Conservation (phyloP, 1,139 yeast species). For the Yamadazyma kanchanaburiensis region DNA sequence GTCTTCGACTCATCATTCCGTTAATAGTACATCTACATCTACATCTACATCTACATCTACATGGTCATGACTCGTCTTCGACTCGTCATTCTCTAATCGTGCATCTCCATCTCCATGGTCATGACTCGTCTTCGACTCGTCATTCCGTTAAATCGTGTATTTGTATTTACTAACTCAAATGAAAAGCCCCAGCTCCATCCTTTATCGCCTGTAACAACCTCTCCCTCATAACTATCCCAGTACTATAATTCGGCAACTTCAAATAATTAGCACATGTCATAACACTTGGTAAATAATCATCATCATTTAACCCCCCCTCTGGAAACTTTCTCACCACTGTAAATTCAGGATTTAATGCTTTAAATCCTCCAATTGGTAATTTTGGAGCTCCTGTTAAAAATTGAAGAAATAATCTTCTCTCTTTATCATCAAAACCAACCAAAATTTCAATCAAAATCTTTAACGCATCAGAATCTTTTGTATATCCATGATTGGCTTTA, state of each 20-base stretch:
- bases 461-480: constrained; percentile 65
- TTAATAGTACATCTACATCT: too few relatives aligned
- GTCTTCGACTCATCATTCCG: too few relatives aligned
- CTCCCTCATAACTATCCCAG: constrained; percentile 53
- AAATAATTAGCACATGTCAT: constrained; percentile 98
- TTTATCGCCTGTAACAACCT: constrained; percentile 67
- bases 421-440: constrained; percentile 45
- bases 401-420: constrained; percentile 74
- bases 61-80: too few relatives aligned
- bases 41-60: too few relatives aligned
- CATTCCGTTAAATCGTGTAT: too few relatives aligned
- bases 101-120: too few relatives aligned
- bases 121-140: too few relatives aligned
- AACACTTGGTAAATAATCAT: constrained; percentile 90
- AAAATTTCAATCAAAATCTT: constrained; percentile 58
- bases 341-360: constrained; percentile 72
- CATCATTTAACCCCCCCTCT: constrained; percentile 65
- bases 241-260: constrained; percentile 80
- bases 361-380: constrained; percentile 92
- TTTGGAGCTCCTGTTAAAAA: constrained; percentile 93
- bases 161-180: constrained; percentile 63
- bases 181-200: constrained; percentile 90
- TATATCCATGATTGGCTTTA: constrained; percentile 90
- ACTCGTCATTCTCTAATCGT: too few relatives aligned
- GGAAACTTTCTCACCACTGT: constrained; percentile 84